A percentile compares a stretch with the other conserved stretches of the same genome.
Evolutionary conservation across 768 basidiomycete genomes (phyloP).

Genomic region (Polyporus arcularius): DNA sequence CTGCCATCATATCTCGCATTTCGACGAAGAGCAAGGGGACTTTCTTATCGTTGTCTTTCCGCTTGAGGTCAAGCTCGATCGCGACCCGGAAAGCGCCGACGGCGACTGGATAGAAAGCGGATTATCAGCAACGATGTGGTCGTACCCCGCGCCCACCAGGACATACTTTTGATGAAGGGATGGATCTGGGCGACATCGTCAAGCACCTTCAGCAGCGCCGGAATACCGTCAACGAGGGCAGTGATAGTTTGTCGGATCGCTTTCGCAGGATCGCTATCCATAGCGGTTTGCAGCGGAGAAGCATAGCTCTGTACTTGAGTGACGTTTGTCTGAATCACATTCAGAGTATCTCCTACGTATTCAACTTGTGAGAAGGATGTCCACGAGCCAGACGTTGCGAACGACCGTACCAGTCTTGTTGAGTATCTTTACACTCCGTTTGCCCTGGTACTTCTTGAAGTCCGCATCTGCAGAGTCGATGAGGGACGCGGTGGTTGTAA

Average conservation of each 20-base stretch:
- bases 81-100: constrained; percentile 52
- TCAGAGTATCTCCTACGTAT: background rate
- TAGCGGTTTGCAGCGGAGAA: background rate
- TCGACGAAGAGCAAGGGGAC: constrained; percentile 46
- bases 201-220: constrained; percentile 28
- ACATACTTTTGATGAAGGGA: constrained; percentile 29
- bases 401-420: no score
- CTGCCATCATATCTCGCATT: constrained; percentile 53
- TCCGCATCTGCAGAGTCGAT: no score
- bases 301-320: background rate
- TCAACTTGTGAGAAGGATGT: no score
- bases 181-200: constrained; percentile 31
- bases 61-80: constrained; percentile 47
- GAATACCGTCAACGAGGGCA: constrained; percentile 28
- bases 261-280: background rate
- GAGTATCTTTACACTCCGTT: no score
- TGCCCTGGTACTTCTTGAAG: no score
- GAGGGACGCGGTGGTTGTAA: no score
- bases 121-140: background rate
- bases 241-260: constrained; percentile 23
- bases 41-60: constrained; percentile 52
- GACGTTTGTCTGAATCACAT: background rate
- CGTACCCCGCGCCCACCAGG: no score
- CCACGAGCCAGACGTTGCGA: no score
- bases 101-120: constrained; percentile 35